Base-by-base conservation (phyloP, 2,329 filamentous ascomycete species). In the Diaporthe aspalathi region DNA sequence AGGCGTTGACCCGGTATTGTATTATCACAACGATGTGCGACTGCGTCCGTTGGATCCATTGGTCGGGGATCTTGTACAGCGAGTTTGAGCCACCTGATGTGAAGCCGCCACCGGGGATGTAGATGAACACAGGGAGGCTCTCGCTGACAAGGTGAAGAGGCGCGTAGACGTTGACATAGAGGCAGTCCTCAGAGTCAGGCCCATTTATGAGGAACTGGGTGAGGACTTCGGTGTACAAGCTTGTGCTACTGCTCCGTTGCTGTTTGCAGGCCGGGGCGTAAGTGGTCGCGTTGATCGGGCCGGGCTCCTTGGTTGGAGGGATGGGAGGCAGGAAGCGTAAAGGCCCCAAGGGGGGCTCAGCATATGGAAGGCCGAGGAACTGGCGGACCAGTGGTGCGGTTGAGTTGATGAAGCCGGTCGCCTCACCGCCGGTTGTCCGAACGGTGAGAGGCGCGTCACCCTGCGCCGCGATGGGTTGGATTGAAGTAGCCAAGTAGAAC, bases 41-140 rank as follows among this genome's bases (percentile, higher is more conserved):
- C 56, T 70, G 68, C 1, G 68, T 70, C 17, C 68, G 24, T 20
- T 70, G 68, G 45, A 70, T 62, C 68, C 68, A 70, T 17, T 70
- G 17, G 22, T 70, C 53, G 24, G 68, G 68, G 43, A 63, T 70
- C 47, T 70, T 60, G 54, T 70, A 70, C 16, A 62, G 68, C 32
- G 60, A 60, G n/a, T 52, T 53, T 7, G 68, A 49, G 16, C 68
- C 68, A 17, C 68, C 68, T 5, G 60, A 65, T 3, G 60, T 65
- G 57, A 70, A 70, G 32, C 57, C 68, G 11, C 68, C 68, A 14
- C 68, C 68, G 4, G 60, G 60, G 16, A 65, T 65, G n/a, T 70
- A 66, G 11, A 70, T 67, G 57, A 54, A 66, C 27, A 70, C 53
- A 22, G 63, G 57, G 22, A 70, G 45, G 20, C 17, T 32, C 14